Evolutionary conservation across 306 rosid genomes (phyloP).

Genomic region (Cucurbita moschata): DNA sequence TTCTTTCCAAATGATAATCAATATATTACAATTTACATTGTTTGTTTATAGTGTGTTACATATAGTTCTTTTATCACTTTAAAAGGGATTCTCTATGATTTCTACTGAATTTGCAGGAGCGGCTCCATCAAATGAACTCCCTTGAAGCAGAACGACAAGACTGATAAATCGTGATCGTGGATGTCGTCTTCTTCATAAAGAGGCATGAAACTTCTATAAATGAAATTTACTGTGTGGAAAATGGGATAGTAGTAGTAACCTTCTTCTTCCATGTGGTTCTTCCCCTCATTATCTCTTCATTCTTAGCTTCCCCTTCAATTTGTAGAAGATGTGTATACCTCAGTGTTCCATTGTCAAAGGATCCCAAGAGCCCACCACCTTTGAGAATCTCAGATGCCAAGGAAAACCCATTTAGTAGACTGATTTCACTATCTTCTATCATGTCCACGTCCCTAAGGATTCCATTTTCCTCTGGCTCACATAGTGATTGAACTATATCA

Average conservation of each 20-base stretch:
- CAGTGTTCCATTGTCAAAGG: slow-evolving; percentile 32
- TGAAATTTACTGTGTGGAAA: slow-evolving; percentile 12
- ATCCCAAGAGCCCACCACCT: slow-evolving; percentile 38
- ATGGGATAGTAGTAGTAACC: slow-evolving; percentile 17
- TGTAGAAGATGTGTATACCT: slow-evolving; percentile 67
- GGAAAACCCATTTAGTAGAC: slow-evolving; percentile 41
- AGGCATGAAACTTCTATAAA: not conserved
- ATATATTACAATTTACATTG: not conserved
- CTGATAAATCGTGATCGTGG: not conserved
- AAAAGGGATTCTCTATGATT: not conserved
- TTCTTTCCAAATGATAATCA: not conserved
- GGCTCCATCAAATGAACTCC: not conserved
- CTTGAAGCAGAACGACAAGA: slow-evolving; percentile 1
- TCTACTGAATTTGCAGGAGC: not conserved
- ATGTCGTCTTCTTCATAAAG: not conserved
- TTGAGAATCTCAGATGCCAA: slow-evolving; percentile 52
- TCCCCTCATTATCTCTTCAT: slow-evolving; percentile 79
- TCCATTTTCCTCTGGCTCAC: slow-evolving; percentile 67
- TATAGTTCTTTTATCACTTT: not conserved
- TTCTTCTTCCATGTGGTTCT: slow-evolving; percentile 72
- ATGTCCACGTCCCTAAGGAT: slow-evolving; percentile 24
- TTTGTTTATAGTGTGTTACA: not conserved
- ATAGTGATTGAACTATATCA: slow-evolving; percentile 62
- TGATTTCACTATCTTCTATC: slow-evolving; percentile 25
- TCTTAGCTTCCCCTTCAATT: slow-evolving; percentile 35